A percentile compares a stretch with the other conserved stretches of the same genome.
Evolutionary conservation across 176 grass and related monocot genomes (phyloP).

Genomic region (Metroxylon sagu): DNA sequence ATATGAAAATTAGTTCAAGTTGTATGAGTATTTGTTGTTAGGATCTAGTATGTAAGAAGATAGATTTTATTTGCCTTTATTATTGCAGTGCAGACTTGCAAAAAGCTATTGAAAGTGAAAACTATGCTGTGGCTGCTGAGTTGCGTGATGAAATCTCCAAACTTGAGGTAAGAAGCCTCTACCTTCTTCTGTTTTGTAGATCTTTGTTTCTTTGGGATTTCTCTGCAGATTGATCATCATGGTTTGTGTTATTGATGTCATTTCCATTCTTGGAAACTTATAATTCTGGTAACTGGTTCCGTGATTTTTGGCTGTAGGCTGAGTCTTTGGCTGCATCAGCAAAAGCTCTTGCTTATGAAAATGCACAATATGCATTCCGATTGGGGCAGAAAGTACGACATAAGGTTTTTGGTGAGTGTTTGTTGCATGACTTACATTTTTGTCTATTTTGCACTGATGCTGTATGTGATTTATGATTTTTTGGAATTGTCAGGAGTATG

Average conservation of each 20-base stretch:
- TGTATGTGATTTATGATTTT: no score
- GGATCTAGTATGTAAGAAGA: conserved; percentile 6
- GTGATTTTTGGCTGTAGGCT: conserved; percentile 32
- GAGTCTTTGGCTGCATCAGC: conserved; percentile 80
- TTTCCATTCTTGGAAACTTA: no score
- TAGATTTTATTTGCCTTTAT: conserved; percentile 22
- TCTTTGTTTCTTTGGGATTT: no score
- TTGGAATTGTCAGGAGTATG: no score
- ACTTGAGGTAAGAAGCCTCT: conserved; percentile 61
- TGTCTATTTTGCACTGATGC: no score
- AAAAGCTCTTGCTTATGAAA: conserved; percentile 78
- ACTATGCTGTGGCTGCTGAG: conserved; percentile 78
- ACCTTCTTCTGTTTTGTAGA: no score
- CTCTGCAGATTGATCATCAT: no score
- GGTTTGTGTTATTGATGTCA: no score
- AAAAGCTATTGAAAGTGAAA: conserved; percentile 82
- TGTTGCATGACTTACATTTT: not conserved
- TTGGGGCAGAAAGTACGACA: conserved; percentile 79
- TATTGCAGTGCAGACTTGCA: conserved; percentile 86
- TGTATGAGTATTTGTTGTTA: not conserved
- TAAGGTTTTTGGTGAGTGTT: conserved; percentile 76
- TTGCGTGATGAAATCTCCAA: conserved; percentile 70
- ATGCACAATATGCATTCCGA: conserved; percentile 83
- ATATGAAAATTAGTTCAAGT: no score
- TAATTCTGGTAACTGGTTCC: not conserved